Conservation (phyloP, 768 basidiomycete genomes). For the Mycena chlorophos region DNA sequence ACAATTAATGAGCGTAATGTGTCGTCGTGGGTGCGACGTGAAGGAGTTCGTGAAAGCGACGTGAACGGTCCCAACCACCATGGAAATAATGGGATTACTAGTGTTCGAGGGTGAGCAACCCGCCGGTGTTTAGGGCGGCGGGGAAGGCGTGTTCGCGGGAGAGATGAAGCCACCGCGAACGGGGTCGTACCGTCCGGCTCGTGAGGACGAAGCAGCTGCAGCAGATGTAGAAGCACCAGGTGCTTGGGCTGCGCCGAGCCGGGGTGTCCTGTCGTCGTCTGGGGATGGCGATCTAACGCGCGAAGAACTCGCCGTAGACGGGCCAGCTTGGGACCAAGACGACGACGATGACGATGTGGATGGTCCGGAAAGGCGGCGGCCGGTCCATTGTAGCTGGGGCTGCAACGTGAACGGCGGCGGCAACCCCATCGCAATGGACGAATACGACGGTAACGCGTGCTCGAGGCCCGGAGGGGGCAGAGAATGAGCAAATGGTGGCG, state of each 20-base stretch:
- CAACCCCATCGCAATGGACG: constrained; percentile 29
- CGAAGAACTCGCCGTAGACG: constrained; percentile 31
- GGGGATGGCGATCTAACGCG: constrained; percentile 31
- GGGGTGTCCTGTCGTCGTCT: constrained; percentile 22
- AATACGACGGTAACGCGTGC: constrained; percentile 9
- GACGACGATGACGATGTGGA: constrained; percentile 22
- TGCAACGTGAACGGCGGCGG: constrained; percentile 67
- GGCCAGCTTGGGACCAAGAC: constrained; percentile 34
- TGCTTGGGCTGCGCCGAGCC: constrained; percentile 23
- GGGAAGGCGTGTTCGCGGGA: constrained; percentile 29
- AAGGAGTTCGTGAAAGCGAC: constrained; percentile 16
- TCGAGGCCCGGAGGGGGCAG: constrained; percentile 28
- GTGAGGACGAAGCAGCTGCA: constrained; percentile 30
- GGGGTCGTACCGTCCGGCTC: constrained; percentile 52
- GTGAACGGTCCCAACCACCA: constrained; percentile 3
- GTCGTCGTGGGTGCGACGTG: constrained; percentile 18
- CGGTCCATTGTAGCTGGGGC: constrained; percentile 68
- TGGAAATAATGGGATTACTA: constrained; percentile 7
- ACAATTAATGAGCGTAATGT: constrained; percentile 13
- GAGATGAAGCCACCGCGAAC: constrained; percentile 48
- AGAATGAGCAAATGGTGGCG: constrained; percentile 34
- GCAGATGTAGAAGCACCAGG: no score
- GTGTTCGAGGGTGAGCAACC: constrained; percentile 1
- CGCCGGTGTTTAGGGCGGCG: constrained; percentile 24
- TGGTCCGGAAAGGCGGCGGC: constrained; percentile 6